A percentile compares a stretch with the other conserved stretches of the same genome.
These are phyloP conservation scores for Globisporangium ultimum DNA, from an alignment of 352 stramenopile species.

Conservation along the genomic window DNA sequence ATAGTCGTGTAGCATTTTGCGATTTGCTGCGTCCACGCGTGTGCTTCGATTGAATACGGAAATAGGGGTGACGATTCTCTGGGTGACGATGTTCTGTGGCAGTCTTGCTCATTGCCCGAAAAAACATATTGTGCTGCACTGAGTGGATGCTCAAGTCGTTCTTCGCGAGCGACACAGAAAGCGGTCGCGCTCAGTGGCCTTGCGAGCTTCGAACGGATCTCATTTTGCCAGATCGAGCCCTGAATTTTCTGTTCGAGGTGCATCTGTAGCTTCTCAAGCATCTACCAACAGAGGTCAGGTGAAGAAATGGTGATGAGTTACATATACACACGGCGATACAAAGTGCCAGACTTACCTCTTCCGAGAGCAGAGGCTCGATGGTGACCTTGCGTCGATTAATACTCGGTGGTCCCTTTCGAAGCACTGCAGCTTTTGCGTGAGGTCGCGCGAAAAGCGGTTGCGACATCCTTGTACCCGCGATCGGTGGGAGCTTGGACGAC, in stretches of 20 bases:
- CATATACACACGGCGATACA: not conserved
- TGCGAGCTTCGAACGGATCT: slow-evolving; percentile 45
- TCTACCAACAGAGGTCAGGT: slow-evolving; percentile 18
- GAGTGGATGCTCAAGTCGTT: slow-evolving; percentile 38
- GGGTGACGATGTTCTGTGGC: not conserved
- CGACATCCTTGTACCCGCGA: not conserved
- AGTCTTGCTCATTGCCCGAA: too few species aligned
- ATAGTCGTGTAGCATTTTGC: slow-evolving; percentile 19
- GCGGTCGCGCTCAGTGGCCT: slow-evolving; percentile 43
- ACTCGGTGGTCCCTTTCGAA: not conserved
- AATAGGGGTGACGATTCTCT: not conserved
- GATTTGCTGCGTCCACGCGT: slow-evolving; percentile 23
- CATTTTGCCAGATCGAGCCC: slow-evolving; percentile 51
- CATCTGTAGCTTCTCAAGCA: slow-evolving; percentile 26
- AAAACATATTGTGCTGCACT: slow-evolving; percentile 20
- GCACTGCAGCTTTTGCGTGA: not conserved
- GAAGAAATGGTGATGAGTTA: not conserved
- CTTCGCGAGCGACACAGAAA: slow-evolving; percentile 32
- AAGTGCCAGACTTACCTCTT: not conserved
- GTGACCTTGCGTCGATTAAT: not conserved
- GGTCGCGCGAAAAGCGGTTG: slow-evolving; percentile 1
- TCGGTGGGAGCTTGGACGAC: not conserved
- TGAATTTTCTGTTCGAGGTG: slow-evolving; percentile 41
- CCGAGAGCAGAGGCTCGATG: slow-evolving; percentile 10
- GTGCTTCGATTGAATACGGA: slow-evolving; percentile 39